Evolutionary conservation across 129 eudicot species (phyloP), one percentile per base, ranked within the genome.

Genomic region (Saussurea involucrata): DNA sequence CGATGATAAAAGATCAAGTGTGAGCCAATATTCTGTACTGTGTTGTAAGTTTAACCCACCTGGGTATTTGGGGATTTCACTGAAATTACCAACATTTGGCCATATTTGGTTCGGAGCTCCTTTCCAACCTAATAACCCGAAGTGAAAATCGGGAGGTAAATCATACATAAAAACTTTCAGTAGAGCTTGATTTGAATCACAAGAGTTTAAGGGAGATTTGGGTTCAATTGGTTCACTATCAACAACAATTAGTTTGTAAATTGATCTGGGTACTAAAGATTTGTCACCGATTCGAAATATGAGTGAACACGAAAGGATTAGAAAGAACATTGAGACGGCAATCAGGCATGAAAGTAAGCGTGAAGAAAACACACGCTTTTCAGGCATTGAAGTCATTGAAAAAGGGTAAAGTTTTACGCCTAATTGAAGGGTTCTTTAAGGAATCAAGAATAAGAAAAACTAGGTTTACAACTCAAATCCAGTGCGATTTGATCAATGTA

Each of bases 11-110:
- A 95, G 99, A 85, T 92, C 96, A 69, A 95, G 95, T 49, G 99
- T 95, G 63, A 95, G 92, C 96, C 96, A 95, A 61, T 92, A 95
- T 76, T 95, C 99, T 28, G 82, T 66, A 67, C 98, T 91, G 66
- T 94, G 98, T 78, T 94, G 98, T 34, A 89, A 81, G 79, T 94
- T 94, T 75, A 95, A 71, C 2, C 97, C 99, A 64, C 99, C 99
- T 0, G 97, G 97, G 74, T 95, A 91, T 21, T 73, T 76, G 6
- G 96, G 99, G 55, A 92, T 75, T 24, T 72, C 74, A 66, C 74
- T 89, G 24, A 60, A 60, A 21, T 83, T 80, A 77, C 86, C 72
- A 15, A 95, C 86, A 80, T 83, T 79, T 6, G 97, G 99, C 99
- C 99, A 95, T 72, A 71, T 83, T 71, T 86, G 87, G 66, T 82